Conservation (phyloP, 441 rosid genomes). For the Adansonia madagascariensis region DNA sequence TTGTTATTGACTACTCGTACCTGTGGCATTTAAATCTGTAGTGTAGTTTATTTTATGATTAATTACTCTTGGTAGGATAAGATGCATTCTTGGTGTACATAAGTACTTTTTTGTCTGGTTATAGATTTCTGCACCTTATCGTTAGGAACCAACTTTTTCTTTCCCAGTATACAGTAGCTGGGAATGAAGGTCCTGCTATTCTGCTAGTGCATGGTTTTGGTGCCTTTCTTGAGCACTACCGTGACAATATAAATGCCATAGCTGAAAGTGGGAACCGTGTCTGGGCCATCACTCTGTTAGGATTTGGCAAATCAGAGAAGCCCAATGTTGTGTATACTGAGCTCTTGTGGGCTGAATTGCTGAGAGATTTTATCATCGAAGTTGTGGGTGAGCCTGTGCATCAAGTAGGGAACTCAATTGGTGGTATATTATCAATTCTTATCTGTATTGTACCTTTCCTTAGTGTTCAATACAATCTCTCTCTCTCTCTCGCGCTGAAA, state of each 20-base stretch:
- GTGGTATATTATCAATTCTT: constrained; percentile 55
- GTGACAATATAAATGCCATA: constrained; percentile 61
- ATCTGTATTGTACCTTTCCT: constrained; percentile 7
- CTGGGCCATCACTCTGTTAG: constrained; percentile 80
- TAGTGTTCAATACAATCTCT: neutral
- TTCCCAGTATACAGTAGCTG: constrained; percentile 69
- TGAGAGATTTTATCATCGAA: constrained; percentile 79
- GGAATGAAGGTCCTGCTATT: constrained; percentile 68
- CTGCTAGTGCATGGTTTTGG: constrained; percentile 97
- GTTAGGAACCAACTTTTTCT: constrained; percentile 28
- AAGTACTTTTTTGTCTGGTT: neutral
- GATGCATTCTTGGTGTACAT: constrained; percentile 16
- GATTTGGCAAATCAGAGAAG: constrained; percentile 95
- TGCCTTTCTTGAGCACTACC: constrained; percentile 87
- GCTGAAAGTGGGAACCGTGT: constrained; percentile 61
- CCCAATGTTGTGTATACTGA: constrained; percentile 84
- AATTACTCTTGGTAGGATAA: constrained; percentile 7
- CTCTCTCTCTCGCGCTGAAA: neutral
- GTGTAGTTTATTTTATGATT: constrained; percentile 12
- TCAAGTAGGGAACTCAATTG: constrained; percentile 87
- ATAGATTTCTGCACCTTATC: constrained; percentile 17
- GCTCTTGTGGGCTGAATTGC: constrained; percentile 81
- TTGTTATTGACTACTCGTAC: constrained; percentile 23
- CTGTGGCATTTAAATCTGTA: constrained; percentile 8
- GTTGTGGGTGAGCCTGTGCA: constrained; percentile 85